Base-by-base conservation (phyloP, 441 rosid genomes). In the Erodium trifolium region DNA sequence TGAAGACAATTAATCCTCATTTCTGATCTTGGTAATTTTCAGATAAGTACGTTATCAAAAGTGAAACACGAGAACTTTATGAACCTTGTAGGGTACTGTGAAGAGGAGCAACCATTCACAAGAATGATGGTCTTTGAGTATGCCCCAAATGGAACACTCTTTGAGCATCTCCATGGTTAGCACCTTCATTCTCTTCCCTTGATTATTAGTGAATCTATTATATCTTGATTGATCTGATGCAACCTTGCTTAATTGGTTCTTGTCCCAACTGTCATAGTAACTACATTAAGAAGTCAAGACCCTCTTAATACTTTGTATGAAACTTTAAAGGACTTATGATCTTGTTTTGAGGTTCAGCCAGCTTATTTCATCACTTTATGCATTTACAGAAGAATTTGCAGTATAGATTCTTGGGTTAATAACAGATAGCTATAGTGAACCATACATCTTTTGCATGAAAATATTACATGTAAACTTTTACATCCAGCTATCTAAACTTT, bases 111-210 rank as follows among this genome's bases (percentile, higher is more conserved):
- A 72, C 96, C 97, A 67, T 92, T 94, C 83, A 81, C 87, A 2
- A 83, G 97, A 79, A 90, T 90, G 96, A 83, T 94, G 85, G 90
- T 94, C 73, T 94, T 90, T 43, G 98, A 94, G 81, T 94, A 94
- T 73, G 94, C 98, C 67, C 93, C 98, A 27, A 94, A 88, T 71
- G 99, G 99, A 77, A 87, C 90, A 3, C 93, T 94, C 72, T 92
- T 83, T 45, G 99, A 94, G 82, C 98, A 95, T 84, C 83, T 95
- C 67, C 95, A 95, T 68, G 64, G 99, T 95, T 65, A 89, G 96
- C 79, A 39, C 66, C 68, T 51, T 35, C n/a, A 55, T 65, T 66
- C 9, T 59, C 63, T 57, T 57, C 10, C 13, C 63, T 8, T 57
- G 63, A 18, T 57, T 8, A 57, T 57, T 57, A 57, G 63, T 57